These are phyloP conservation scores for Teunomyces aglyptinius DNA, from an alignment of 805 yeast genomes.

Conservation along the genomic window DNA sequence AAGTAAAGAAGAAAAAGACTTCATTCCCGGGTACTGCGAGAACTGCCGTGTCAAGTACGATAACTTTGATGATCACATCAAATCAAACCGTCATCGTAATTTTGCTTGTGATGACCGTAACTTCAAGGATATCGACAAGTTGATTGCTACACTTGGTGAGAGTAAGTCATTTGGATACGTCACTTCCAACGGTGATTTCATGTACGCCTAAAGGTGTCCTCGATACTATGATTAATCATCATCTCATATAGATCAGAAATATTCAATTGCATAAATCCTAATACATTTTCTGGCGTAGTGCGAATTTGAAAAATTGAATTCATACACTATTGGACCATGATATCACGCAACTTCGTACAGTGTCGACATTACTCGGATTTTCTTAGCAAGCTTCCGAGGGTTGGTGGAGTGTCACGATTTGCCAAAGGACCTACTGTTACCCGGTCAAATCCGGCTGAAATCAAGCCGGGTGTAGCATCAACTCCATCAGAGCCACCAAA, in stretches of 20 bases:
- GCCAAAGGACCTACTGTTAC: conserved; percentile 1
- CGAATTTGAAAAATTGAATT: conserved; percentile 1
- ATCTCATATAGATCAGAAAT: not conserved
- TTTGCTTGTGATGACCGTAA: conserved; percentile 74
- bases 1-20: conserved; percentile 28
- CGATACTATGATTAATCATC: not conserved
- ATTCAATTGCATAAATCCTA: conserved; percentile 3
- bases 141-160: conserved; percentile 54
- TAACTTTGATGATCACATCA: conserved; percentile 72
- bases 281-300: not conserved
- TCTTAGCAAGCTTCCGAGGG: conserved; percentile 27
- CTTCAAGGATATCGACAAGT: conserved; percentile 72
- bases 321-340: not conserved
- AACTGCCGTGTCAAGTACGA: conserved; percentile 86
- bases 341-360: conserved; percentile 2
- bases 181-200: conserved; percentile 41
- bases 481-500: conserved; percentile 10
- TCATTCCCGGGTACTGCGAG: conserved; percentile 83
- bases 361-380: conserved; percentile 16
- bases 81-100: conserved; percentile 64
- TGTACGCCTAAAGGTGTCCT: conserved; percentile 11
- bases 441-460: not conserved
- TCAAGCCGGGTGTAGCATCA: not conserved
- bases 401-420: conserved; percentile 20
- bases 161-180: conserved; percentile 42